A percentile compares a stretch with the other conserved stretches of the same genome.
phyloP scores from a whole-genome alignment of 441 rosid genomes.

The Metrosideros polymorpha region DNA sequence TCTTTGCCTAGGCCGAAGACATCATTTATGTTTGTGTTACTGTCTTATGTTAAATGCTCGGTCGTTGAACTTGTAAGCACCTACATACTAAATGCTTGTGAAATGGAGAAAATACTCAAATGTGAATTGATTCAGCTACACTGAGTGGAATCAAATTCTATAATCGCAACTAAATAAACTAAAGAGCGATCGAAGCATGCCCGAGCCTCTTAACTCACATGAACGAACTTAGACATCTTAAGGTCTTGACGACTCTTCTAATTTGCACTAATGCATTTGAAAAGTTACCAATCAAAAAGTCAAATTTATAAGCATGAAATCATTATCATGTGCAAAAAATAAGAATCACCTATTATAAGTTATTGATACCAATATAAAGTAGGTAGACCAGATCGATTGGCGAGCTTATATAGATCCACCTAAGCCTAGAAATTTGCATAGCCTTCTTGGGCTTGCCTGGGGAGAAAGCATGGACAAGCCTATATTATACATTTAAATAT shows the following conservation, averaged over 20 bases:
- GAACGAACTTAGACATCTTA: neutral
- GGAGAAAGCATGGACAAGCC: neutral
- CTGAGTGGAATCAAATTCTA: neutral
- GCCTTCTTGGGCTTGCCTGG: neutral
- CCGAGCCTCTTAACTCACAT: neutral
- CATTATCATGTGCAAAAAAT: too few relatives aligned
- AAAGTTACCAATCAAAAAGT: neutral
- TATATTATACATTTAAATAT: too few relatives aligned
- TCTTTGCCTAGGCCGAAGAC: neutral
- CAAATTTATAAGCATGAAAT: neutral
- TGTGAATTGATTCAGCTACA: neutral
- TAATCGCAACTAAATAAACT: neutral
- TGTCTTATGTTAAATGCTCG: neutral
- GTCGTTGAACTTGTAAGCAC: neutral
- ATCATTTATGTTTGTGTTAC: neutral
- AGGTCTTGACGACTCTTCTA: neutral
- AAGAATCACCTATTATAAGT: too few relatives aligned
- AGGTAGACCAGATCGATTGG: neutral
- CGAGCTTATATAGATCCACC: accelerated
- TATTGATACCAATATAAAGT: neutral
- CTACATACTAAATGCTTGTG: neutral
- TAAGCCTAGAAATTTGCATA: neutral
- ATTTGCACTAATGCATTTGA: neutral
- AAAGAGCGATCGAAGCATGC: neutral
- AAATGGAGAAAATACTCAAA: neutral